phyloP scores from a whole-genome alignment of 1,284 basidiomycete genomes.

The Cerrena zonata region DNA sequence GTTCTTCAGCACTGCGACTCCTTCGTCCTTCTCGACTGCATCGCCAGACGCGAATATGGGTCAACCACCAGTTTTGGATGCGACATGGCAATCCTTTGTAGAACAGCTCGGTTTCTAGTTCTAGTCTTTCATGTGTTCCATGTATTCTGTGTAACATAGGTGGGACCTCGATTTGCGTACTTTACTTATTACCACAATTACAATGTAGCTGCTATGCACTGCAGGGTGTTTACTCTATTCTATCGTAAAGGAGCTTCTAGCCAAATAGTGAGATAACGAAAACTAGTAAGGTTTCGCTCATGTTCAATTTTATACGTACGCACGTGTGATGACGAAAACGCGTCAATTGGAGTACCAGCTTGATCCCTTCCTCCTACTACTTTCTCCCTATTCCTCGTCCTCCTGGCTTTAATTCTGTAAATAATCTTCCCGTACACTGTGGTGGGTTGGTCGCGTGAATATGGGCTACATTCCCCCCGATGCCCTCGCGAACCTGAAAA shows the following conservation, averaged over 20 bases:
- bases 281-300: too few relatives aligned
- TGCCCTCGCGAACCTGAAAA: conserved; percentile 59
- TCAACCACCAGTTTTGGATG: conserved; percentile 39
- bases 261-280: too few relatives aligned
- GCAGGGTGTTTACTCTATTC: neutral
- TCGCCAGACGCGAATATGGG: conserved; percentile 7
- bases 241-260: too few relatives aligned
- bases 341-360: too few relatives aligned
- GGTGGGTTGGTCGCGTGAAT: neutral
- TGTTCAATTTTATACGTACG: neutral
- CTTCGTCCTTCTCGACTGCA: neutral
- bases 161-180: too few relatives aligned
- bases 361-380: neutral
- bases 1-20: conserved; percentile 1
- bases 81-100: conserved; percentile 61
- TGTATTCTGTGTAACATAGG: too few relatives aligned
- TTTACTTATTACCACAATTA: neutral
- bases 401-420: too few relatives aligned
- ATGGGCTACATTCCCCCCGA: conserved; percentile 52
- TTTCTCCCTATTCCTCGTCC: neutral
- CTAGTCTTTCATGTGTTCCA: conserved; percentile 5
- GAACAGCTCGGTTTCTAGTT: conserved; percentile 60
- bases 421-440: too few relatives aligned
- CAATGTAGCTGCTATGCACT: neutral
- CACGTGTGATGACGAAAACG: neutral